Evolutionary conservation across 2,329 filamentous ascomycete genomes (phyloP).

Genomic region (Pseudodiploospora longispora): DNA sequence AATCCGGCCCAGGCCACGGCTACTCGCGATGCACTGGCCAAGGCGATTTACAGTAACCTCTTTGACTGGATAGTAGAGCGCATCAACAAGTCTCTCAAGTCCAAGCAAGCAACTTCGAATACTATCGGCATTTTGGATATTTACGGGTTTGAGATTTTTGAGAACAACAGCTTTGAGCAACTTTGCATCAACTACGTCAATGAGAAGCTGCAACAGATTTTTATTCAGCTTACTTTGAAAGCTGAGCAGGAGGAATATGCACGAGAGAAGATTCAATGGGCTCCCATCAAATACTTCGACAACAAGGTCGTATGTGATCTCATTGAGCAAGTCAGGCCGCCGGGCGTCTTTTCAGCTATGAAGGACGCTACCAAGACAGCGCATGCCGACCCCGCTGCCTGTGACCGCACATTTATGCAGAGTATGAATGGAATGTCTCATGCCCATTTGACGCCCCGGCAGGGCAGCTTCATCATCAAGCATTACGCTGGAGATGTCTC

Average conservation of each 20-base stretch:
- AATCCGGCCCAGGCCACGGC: slow-evolving; percentile 81
- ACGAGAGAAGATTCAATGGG: slow-evolving; percentile 95
- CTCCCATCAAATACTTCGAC: slow-evolving; percentile 97
- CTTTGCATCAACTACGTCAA: slow-evolving; percentile 99
- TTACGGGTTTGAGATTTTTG: slow-evolving; percentile 98
- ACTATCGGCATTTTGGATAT: slow-evolving; percentile 97
- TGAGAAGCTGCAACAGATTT: slow-evolving; percentile 98
- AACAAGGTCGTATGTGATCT: slow-evolving; percentile 98
- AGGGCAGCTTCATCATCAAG: slow-evolving; percentile 97
- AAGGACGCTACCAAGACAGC: slow-evolving; percentile 99
- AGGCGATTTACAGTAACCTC: slow-evolving; percentile 94
- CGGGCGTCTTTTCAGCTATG: slow-evolving; percentile 87
- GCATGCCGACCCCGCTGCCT: slow-evolving; percentile 87
- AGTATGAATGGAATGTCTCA: slow-evolving; percentile 86
- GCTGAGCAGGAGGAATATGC: slow-evolving; percentile 97
- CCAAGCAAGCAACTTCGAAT: slow-evolving; percentile 66
- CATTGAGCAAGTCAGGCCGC: slow-evolving; percentile 85
- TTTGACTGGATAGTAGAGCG: slow-evolving; percentile 98
- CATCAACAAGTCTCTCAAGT: slow-evolving; percentile 80
- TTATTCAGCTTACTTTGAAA: slow-evolving; percentile 94
- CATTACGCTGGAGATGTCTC: slow-evolving; percentile 96
- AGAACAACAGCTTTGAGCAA: slow-evolving; percentile 98
- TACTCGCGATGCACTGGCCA: slow-evolving; percentile 84
- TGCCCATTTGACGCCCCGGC: slow-evolving; percentile 80
- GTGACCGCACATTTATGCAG: slow-evolving; percentile 92